These are phyloP conservation scores for Halophytophthora batemanensis DNA, from an alignment of 352 stramenopile species.

Conservation along the genomic window DNA sequence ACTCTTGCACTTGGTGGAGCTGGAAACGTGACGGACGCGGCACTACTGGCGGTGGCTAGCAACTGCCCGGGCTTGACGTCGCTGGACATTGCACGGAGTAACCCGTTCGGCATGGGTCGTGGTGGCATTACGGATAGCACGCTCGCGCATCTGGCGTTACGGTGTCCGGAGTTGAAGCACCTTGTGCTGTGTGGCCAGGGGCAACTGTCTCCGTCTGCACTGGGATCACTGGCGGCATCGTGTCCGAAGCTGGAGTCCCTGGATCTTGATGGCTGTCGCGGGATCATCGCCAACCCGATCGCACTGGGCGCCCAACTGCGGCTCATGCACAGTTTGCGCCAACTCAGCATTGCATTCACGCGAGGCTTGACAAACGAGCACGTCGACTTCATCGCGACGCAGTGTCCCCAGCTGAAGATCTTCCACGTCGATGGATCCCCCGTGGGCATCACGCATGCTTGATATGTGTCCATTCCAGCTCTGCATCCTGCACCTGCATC, in stretches of 20 bases:
- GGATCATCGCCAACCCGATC: conserved; percentile 55
- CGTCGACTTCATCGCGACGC: conserved; percentile 49
- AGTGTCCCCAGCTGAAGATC: conserved; percentile 55
- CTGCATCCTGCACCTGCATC: background rate
- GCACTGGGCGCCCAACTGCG: conserved; percentile 39
- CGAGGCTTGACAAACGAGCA: conserved; percentile 39
- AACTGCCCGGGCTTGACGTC: conserved; percentile 33
- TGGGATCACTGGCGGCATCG: conserved; percentile 33
- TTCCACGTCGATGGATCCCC: conserved; percentile 47
- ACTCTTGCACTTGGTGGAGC: conserved; percentile 45
- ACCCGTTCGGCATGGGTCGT: conserved; percentile 57
- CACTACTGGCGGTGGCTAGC: conserved; percentile 36
- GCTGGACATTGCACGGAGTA: conserved; percentile 63
- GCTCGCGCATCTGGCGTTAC: conserved; percentile 38
- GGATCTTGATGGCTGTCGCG: conserved; percentile 53
- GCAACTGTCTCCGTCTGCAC: conserved; percentile 34
- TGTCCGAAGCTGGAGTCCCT: conserved; percentile 44
- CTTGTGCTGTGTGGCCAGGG: conserved; percentile 55
- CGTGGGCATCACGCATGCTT: conserved; percentile 21
- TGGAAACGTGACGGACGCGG: conserved; percentile 42
- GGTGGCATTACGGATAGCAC: conserved; percentile 46
- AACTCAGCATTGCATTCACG: conserved; percentile 60
- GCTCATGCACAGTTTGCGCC: conserved; percentile 38
- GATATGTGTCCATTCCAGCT: background rate
- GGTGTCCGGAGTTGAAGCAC: conserved; percentile 38